Percentiles rank a stretch among this genome's conserved stretches.
These are phyloP conservation scores for Umbilicus rupestris DNA, from an alignment of 164 flowering plant genomes.

Conservation along the genomic window DNA sequence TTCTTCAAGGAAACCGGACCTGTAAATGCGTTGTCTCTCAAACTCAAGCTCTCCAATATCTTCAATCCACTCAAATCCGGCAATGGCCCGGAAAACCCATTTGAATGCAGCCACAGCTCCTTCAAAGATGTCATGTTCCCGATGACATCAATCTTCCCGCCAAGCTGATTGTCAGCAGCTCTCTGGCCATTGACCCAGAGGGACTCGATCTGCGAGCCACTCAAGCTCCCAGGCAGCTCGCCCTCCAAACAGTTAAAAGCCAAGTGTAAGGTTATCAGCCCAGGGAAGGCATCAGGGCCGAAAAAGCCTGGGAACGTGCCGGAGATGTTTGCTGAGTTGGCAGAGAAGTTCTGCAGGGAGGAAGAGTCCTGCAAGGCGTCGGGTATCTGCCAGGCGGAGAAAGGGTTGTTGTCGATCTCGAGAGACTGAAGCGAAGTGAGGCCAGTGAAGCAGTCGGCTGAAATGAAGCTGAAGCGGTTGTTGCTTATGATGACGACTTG, in stretches of 20 bases:
- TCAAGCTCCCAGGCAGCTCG: conserved; percentile 46
- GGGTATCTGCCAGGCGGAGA: conserved; percentile 65
- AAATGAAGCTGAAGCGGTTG: conserved; percentile 52
- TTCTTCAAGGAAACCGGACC: conserved; percentile 65
- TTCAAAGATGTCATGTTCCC: conserved; percentile 63
- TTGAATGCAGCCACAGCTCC: conserved; percentile 72
- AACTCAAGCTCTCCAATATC: conserved; percentile 34
- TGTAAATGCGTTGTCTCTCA: conserved; percentile 71
- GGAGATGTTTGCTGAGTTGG: conserved; percentile 54
- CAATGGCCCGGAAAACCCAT: conserved; percentile 71
- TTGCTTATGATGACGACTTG: conserved; percentile 44
- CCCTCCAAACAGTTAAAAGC: conserved; percentile 58
- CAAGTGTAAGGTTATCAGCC: conserved; percentile 49
- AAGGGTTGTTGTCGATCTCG: conserved; percentile 56
- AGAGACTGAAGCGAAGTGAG: conserved; percentile 41
- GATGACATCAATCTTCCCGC: conserved; percentile 53
- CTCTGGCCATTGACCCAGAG: conserved; percentile 85
- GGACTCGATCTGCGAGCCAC: conserved; percentile 47
- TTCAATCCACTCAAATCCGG: conserved; percentile 61
- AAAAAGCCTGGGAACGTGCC: conserved; percentile 63
- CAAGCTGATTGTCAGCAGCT: conserved; percentile 23
- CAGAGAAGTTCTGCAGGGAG: conserved; percentile 70
- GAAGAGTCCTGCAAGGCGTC: conserved; percentile 38
- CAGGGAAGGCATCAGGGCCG: conserved; percentile 44
- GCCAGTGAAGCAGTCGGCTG: conserved; percentile 61